Evolutionary conservation across 2,329 filamentous ascomycete genomes (phyloP).

Genomic region (Sarocladium kiliense): DNA sequence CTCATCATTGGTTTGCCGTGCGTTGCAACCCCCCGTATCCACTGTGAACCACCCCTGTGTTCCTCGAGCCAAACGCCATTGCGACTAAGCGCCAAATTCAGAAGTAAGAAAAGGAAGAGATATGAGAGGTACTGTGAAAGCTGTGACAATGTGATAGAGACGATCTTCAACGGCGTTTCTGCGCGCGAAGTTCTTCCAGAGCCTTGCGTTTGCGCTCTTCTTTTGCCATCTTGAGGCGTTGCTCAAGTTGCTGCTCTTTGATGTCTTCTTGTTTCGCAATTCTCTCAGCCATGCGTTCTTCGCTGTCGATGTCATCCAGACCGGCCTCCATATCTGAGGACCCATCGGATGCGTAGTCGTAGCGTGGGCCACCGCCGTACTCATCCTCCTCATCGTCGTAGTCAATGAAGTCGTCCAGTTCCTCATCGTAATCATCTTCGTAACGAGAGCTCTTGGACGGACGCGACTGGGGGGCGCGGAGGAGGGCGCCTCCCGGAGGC

Average conservation of each 20-base stretch:
- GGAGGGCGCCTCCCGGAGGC: constrained; percentile 34
- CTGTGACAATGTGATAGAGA: too few relatives aligned
- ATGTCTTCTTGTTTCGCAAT: constrained; percentile 64
- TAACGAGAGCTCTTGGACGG: constrained; percentile 33
- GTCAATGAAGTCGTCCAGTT: constrained; percentile 57
- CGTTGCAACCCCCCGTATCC: background rate
- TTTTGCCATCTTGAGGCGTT: constrained; percentile 56
- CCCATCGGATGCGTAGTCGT: constrained; percentile 57
- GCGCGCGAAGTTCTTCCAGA: constrained; percentile 28
- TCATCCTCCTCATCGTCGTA: constrained; percentile 53
- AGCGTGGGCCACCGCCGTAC: constrained; percentile 30
- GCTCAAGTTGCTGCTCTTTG: constrained; percentile 58
- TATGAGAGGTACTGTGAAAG: background rate
- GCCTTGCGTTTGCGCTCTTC: constrained; percentile 45
- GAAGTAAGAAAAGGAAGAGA: background rate
- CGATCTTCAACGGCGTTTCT: constrained; percentile 20
- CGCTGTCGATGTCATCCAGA: constrained; percentile 65
- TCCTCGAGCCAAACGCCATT: background rate
- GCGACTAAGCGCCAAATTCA: background rate
- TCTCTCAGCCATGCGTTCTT: constrained; percentile 59
- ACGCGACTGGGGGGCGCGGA: constrained; percentile 26
- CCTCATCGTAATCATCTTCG: constrained; percentile 58
- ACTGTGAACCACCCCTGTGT: background rate
- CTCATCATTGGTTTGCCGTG: background rate
- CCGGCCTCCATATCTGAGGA: constrained; percentile 79